Conservation (phyloP, 2,329 filamentous ascomycete species). For the Alternaria sp. region DNA sequence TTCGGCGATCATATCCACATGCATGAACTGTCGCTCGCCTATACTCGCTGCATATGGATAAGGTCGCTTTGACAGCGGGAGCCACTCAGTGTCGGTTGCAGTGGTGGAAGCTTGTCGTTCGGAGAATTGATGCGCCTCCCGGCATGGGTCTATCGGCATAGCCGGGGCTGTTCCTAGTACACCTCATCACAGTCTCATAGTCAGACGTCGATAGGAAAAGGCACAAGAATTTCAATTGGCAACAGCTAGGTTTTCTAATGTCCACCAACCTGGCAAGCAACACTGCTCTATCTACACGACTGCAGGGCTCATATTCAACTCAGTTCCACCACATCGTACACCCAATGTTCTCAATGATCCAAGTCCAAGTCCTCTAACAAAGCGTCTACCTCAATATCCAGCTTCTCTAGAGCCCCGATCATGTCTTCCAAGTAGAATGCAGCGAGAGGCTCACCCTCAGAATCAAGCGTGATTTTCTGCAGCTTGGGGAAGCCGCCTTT, state of each 20-base stretch:
- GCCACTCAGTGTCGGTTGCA: constrained; percentile 6
- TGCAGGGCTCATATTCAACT: background rate
- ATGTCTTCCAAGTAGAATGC: background rate
- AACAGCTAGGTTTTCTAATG: background rate
- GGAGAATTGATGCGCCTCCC: constrained; percentile 6
- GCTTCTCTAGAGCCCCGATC: background rate
- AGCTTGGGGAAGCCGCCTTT: background rate
- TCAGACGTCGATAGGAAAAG: background rate
- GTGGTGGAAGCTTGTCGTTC: constrained; percentile 9
- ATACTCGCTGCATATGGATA: constrained; percentile 11
- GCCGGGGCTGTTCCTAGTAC: background rate
- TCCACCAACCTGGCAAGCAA: background rate
- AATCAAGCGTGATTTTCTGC: background rate
- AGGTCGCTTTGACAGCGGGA: constrained; percentile 17
- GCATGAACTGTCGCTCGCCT: constrained; percentile 3
- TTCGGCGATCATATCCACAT: constrained; percentile 9
- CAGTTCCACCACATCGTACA: background rate
- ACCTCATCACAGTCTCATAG: background rate
- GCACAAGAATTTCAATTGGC: background rate
- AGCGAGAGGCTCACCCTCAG: background rate
- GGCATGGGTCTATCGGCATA: background rate
- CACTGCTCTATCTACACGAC: background rate
- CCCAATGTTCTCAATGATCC: background rate
- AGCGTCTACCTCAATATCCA: constrained; percentile 1
- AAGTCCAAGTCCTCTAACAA: background rate